These are phyloP conservation scores for Strobilomyces dryophilus DNA, from an alignment of 768 basidiomycete genomes.

Conservation along the genomic window DNA sequence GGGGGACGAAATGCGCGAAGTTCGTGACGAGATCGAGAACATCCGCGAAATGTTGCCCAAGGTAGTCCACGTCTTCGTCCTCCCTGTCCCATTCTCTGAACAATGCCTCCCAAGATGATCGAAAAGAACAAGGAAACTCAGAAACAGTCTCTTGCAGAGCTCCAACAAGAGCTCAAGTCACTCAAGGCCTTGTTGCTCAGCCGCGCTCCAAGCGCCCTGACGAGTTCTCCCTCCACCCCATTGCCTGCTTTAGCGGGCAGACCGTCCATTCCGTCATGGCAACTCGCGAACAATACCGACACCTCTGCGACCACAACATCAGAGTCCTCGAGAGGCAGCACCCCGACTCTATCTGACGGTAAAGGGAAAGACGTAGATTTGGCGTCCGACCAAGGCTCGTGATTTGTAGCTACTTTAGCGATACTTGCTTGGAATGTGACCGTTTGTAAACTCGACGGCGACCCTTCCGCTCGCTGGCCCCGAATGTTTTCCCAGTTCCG, in stretches of 20 bases:
- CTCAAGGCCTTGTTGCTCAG: constrained; percentile 85
- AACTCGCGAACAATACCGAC: constrained; percentile 48
- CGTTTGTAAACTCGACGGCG: background rate
- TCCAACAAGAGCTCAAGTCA: constrained; percentile 93
- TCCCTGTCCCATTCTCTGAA: background rate
- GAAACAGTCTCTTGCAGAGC: constrained; percentile 73
- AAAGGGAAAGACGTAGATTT: constrained; percentile 58
- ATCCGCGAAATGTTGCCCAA: constrained; percentile 92
- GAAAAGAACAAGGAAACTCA: constrained; percentile 89
- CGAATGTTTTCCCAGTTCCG: constrained; percentile 73
- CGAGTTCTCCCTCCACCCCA: constrained; percentile 50
- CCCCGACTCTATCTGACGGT: constrained; percentile 32
- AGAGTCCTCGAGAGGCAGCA: constrained; percentile 7
- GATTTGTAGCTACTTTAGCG: constrained; percentile 2
- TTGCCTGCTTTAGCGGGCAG: constrained; percentile 47
- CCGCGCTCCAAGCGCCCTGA: constrained; percentile 48
- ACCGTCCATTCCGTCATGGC: constrained; percentile 89
- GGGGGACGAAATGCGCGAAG: constrained; percentile 85
- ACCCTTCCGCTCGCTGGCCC: background rate
- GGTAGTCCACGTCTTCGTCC: constrained; percentile 40
- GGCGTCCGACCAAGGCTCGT: constrained; percentile 15
- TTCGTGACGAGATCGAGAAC: constrained; percentile 86
- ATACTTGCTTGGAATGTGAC: constrained; percentile 1
- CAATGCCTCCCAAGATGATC: constrained; percentile 63
- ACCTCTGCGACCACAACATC: constrained; percentile 21